These are phyloP conservation scores for Astragalus membranaceus DNA, from an alignment of 306 rosid species.

Conservation along the genomic window DNA sequence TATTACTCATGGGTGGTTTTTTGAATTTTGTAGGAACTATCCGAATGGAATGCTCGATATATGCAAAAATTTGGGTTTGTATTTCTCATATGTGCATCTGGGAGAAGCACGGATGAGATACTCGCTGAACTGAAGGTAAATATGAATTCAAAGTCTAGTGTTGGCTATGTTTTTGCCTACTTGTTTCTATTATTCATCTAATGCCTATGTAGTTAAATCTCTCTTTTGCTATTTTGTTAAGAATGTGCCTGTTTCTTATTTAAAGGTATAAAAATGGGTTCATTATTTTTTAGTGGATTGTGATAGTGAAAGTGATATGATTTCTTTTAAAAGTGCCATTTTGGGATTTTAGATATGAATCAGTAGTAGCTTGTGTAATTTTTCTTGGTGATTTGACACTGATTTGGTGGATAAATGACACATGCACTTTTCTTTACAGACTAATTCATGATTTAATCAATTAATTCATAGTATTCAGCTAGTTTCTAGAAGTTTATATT, in stretches of 20 bases:
- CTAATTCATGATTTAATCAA: not conserved
- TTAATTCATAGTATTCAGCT: not conserved
- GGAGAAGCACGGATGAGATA: constrained; percentile 66
- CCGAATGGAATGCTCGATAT: constrained; percentile 75
- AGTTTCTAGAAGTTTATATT: not conserved
- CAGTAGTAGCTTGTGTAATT: not conserved
- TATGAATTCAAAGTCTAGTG: not conserved
- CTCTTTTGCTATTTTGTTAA: not conserved
- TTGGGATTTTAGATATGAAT: not conserved
- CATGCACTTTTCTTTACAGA: not conserved
- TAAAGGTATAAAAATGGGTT: not conserved
- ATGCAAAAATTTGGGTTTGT: constrained; percentile 72
- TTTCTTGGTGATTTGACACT: not conserved
- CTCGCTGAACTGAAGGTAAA: constrained; percentile 81
- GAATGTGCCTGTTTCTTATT: not conserved
- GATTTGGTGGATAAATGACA: not conserved
- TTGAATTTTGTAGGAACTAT: constrained; percentile 58
- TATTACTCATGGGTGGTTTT: not conserved
- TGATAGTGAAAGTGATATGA: not conserved
- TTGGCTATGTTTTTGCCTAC: no score
- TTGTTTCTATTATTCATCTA: no score
- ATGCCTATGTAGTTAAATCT: not conserved
- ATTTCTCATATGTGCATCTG: constrained; percentile 83
- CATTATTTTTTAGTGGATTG: not conserved
- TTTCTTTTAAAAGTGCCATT: not conserved